Percentiles rank a stretch among this genome's conserved stretches.
These are phyloP conservation scores for Mucor racemosus DNA, from an alignment of 371 early-diverging fungal species.

Conservation along the genomic window DNA sequence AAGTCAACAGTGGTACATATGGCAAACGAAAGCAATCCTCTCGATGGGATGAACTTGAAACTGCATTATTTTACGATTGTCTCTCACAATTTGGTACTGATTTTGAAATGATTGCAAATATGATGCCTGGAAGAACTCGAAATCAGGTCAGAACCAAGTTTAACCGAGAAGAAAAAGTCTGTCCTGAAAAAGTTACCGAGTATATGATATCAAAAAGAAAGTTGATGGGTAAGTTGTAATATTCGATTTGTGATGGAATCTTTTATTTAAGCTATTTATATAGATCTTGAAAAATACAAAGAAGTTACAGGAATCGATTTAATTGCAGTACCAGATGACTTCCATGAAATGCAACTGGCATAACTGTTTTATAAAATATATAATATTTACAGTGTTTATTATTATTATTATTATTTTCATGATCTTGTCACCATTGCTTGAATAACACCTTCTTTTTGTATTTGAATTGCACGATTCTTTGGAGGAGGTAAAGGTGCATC, in stretches of 20 bases:
- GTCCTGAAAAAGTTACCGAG: conserved; percentile 59
- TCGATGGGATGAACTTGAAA: conserved; percentile 64
- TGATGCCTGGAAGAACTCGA: conserved; percentile 65
- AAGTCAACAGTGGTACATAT: conserved; percentile 63
- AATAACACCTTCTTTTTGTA: conserved; percentile 32
- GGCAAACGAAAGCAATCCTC: conserved; percentile 40
- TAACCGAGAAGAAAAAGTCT: conserved; percentile 64
- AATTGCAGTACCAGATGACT: conserved; percentile 40
- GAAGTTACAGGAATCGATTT: conserved; percentile 30
- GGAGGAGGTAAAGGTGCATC: conserved; percentile 22
- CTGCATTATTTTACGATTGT: conserved; percentile 68
- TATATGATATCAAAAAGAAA: conserved; percentile 51
- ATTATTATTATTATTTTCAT: background rate
- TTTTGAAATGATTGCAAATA: conserved; percentile 66
- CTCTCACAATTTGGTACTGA: conserved; percentile 79
- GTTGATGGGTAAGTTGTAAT: conserved; percentile 45
- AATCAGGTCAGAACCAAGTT: conserved; percentile 71
- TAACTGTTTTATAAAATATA: conserved; percentile 1
- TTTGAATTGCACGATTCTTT: conserved; percentile 18
- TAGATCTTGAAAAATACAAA: conserved; percentile 30
- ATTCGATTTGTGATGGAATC: background rate
- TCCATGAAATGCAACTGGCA: conserved; percentile 29
- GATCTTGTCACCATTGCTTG: conserved; percentile 24
- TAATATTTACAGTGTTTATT: background rate
- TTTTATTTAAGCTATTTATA: background rate